Percentiles rank a stretch among this genome's conserved stretches.
Conservation (phyloP, 129 eudicot genomes). For the Tanacetum coccineum region DNA sequence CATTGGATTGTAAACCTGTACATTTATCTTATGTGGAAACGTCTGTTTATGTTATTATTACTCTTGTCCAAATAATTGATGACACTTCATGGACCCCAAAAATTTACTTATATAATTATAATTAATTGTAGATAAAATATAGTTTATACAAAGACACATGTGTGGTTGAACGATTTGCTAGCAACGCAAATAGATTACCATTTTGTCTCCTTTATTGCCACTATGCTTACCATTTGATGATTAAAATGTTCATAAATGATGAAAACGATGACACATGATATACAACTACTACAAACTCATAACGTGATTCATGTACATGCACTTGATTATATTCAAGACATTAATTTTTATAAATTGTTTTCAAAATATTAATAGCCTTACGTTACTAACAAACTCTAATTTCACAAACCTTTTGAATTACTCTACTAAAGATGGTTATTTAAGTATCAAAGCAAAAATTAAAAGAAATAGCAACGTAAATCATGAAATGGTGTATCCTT, state of each 20-base stretch:
- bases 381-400: too few relatives aligned
- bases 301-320: constrained; percentile 10
- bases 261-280: neutral
- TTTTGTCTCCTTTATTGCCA: constrained; percentile 17
- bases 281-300: constrained; percentile 9
- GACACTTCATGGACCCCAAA: constrained; percentile 4
- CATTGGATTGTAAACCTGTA: neutral
- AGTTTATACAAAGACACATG: neutral
- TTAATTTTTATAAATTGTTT: too few relatives aligned
- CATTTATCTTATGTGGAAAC: neutral
- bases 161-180: constrained; percentile 18
- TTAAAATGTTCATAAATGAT: constrained; percentile 12
- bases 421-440: too few relatives aligned
- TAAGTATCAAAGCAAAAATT: too few relatives aligned
- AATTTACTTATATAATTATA: neutral
- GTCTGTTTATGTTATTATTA: neutral
- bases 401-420: too few relatives aligned
- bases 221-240: too few relatives aligned
- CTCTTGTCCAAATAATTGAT: neutral
- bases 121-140: neutral
- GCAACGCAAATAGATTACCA: constrained; percentile 14
- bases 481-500: too few relatives aligned
- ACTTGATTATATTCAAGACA: neutral
- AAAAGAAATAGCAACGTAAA: too few relatives aligned
- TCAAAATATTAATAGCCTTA: too few relatives aligned